A percentile compares a stretch with the other conserved stretches of the same genome.
These are phyloP conservation scores for Phytopythium montanum DNA, from an alignment of 352 stramenopile species.

Conservation along the genomic window DNA sequence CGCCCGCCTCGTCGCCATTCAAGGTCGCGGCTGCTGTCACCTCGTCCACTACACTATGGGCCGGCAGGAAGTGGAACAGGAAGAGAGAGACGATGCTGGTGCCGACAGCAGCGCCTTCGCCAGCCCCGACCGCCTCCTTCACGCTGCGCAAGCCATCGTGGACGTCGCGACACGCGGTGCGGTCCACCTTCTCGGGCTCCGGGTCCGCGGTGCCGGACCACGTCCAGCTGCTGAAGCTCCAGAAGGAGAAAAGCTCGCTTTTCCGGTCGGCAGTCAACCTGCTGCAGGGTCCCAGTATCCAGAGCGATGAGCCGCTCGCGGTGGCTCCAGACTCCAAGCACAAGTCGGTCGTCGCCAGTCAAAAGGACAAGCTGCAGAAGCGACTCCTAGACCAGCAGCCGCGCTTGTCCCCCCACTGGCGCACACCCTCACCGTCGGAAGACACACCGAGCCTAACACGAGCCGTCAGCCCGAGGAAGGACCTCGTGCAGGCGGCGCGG, in stretches of 20 bases:
- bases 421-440: not conserved
- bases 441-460: not conserved
- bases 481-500: not conserved
- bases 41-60: not conserved
- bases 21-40: not conserved
- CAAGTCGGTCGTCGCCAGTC: not conserved
- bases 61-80: not conserved
- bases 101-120: not conserved
- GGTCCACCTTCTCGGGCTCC: not conserved
- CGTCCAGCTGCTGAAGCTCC: not conserved
- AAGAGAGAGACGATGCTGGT: not conserved
- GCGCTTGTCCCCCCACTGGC: not conserved
- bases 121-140: no score
- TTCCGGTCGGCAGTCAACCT: constrained; percentile 2
- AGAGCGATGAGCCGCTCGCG: accelerated
- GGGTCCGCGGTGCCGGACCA: not conserved
- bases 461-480: not conserved
- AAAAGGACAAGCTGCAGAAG: not conserved
- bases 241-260: constrained; percentile 4
- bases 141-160: not conserved
- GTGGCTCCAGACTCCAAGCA: not conserved
- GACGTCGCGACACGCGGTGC: not conserved
- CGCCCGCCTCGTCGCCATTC: not conserved
- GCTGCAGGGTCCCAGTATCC: not conserved
- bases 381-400: not conserved